Base-by-base conservation (phyloP, 2,329 filamentous ascomycete genomes). In the Alternaria hordeiaustralica region DNA sequence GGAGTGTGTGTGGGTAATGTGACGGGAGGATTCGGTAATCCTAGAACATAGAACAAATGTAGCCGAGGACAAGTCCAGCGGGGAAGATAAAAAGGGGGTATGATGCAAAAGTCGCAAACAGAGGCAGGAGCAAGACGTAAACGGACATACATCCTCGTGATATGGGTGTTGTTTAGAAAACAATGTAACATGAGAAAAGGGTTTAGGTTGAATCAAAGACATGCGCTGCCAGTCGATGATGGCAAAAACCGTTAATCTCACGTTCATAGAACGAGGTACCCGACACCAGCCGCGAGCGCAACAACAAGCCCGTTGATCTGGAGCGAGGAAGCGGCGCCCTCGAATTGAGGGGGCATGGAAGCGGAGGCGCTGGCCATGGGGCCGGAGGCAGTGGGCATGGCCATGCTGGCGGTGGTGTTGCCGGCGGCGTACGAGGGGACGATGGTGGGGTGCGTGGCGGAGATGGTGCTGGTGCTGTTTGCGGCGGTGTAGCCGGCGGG, bases 401-500 rank as follows among this genome's bases (percentile, higher is more conserved):
- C 25, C 11, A 70, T 55, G 54, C 47, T 33, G 12, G 55, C 45
- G 18, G 72, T 75, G 66, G 65, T 66, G 63, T 74, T 75, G 60
- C 66, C 60, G 59, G 70, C 64, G 28, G 65, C 53, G 67, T 66
- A 68, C 57, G 57, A 62, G 23, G 71, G 63, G 18, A 55, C 57
- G 51, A 63, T 66, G 41, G 68, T 64, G 23, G 71, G 64, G 43
- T 65, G 64, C 43, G 51, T 57, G 46, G 73, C 69, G 18, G 63
- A 55, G 61, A 78, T 74, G 71, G 75, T 78, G 41, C 75, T 72
- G 46, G 78, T 79, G 50, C 68, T 66, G 76, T 79, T 79, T 25
- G 69, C 69, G 61, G 71, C 68, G 8, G 60, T 47, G n/a, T 47
- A 65, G 66, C 61, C 71, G 15, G 30, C 20, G 23, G 75, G 63